Evolutionary conservation across 495 filamentous ascomycete species (phyloP).

Genomic region (Neurospora sp.): DNA sequence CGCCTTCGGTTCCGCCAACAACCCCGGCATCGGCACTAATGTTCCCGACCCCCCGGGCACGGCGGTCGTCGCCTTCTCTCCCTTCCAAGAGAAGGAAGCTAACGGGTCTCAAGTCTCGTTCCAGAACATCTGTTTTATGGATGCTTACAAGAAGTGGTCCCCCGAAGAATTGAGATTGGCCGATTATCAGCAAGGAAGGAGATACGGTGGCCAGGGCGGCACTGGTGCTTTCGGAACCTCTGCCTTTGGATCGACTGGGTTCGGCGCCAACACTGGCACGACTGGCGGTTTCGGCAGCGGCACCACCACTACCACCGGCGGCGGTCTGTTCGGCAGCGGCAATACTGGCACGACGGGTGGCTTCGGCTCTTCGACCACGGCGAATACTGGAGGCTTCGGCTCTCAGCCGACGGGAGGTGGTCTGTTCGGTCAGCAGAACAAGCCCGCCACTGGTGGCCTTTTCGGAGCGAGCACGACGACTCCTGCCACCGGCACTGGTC

Average conservation of each 20-base stretch:
- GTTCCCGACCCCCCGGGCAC: constrained; percentile 56
- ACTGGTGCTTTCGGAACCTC: constrained; percentile 73
- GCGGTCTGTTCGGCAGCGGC: constrained; percentile 37
- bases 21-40: constrained; percentile 28
- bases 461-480: constrained; percentile 34
- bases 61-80: constrained; percentile 58
- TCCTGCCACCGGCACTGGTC: constrained; percentile 6
- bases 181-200: constrained; percentile 82
- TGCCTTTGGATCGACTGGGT: constrained; percentile 40
- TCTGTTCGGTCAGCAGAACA: constrained; percentile 11
- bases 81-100: constrained; percentile 73
- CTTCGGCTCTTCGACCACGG: constrained; percentile 35
- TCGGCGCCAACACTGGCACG: constrained; percentile 33
- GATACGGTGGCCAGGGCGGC: constrained; percentile 68
- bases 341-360: constrained; percentile 21
- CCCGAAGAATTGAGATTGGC: constrained; percentile 81
- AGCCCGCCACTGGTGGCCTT: constrained; percentile 24
- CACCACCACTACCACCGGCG: constrained; percentile 27
- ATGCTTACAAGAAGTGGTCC: constrained; percentile 78
- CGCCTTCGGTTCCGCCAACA: constrained; percentile 40
- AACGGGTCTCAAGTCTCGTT: constrained; percentile 50
- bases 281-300: constrained; percentile 40
- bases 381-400: constrained; percentile 34
- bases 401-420: constrained; percentile 16
- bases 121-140: constrained; percentile 81